A percentile compares a stretch with the other conserved stretches of the same genome.
Conservation (phyloP, 179 eudicot genomes). For the Pouteria campechiana region DNA sequence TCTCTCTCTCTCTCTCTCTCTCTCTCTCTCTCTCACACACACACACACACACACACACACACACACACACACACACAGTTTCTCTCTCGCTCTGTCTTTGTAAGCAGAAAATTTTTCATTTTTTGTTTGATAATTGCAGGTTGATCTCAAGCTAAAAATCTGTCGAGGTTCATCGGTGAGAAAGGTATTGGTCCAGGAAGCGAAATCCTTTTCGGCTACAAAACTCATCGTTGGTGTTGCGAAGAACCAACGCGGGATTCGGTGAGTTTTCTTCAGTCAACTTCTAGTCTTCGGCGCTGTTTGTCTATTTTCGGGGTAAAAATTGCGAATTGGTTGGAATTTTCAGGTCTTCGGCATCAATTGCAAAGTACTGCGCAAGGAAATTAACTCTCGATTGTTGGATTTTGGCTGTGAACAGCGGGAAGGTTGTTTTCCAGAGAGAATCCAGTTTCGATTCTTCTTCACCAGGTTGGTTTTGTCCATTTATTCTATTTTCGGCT, state of each 20-base stretch:
- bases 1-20: too few relatives aligned
- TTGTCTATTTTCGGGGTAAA: too few relatives aligned
- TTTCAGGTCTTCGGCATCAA: constrained; percentile 48
- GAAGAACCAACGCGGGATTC: constrained; percentile 40
- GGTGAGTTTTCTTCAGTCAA: too few relatives aligned
- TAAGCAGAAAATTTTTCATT: not conserved
- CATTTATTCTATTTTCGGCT: too few relatives aligned
- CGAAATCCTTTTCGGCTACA: constrained; percentile 44
- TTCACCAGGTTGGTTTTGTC: constrained; percentile 27
- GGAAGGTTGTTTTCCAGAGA: constrained; percentile 58
- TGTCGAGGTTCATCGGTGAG: constrained; percentile 75
- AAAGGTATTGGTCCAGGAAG: constrained; percentile 61
- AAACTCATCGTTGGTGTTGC: constrained; percentile 60
- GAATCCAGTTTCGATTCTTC: constrained; percentile 14
- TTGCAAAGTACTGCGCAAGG: constrained; percentile 84
- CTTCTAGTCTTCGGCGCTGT: too few relatives aligned
- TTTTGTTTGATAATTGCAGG: constrained; percentile 25
- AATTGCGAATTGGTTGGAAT: too few relatives aligned
- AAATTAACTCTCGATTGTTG: constrained; percentile 54
- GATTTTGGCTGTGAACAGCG: constrained; percentile 71
- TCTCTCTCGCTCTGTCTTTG: not conserved
- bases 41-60: too few relatives aligned
- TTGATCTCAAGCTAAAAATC: constrained; percentile 87
- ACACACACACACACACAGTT: too few relatives aligned
- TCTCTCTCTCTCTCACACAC: too few relatives aligned